Evolutionary conservation across 2,329 filamentous ascomycete genomes (phyloP).

Genomic region (Emydomyces testavorans): DNA sequence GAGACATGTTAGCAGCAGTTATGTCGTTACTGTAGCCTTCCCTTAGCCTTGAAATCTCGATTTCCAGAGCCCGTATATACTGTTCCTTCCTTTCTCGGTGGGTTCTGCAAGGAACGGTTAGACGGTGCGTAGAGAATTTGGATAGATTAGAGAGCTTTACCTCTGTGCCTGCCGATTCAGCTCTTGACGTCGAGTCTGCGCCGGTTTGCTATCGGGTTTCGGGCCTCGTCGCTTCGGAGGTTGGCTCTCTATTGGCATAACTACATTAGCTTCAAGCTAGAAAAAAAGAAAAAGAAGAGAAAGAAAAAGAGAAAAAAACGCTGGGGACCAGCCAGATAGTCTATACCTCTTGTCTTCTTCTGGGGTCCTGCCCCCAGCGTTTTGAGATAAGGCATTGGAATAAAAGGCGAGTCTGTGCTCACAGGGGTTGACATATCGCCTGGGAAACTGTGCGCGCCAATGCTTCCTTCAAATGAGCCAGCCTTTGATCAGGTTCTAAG

Average conservation of each 20-base stretch:
- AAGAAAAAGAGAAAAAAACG: too few relatives aligned
- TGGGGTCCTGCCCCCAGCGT: background rate
- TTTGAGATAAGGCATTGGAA: slow-evolving; percentile 3
- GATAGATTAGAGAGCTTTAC: slow-evolving; percentile 37
- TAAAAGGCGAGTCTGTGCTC: slow-evolving; percentile 2
- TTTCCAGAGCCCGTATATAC: slow-evolving; percentile 88
- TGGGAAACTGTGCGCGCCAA: background rate
- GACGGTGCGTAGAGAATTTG: background rate
- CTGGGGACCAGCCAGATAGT: too few relatives aligned
- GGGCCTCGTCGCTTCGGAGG: slow-evolving; percentile 81
- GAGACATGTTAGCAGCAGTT: slow-evolving; percentile 39
- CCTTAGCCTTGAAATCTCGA: slow-evolving; percentile 78
- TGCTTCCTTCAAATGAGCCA: slow-evolving; percentile 3
- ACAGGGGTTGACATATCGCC: background rate
- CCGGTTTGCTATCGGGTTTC: slow-evolving; percentile 92
- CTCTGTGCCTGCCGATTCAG: slow-evolving; percentile 91
- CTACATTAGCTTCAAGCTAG: background rate
- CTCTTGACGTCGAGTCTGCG: slow-evolving; percentile 81
- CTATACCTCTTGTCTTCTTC: slow-evolving; percentile 9
- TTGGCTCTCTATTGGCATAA: slow-evolving; percentile 57
- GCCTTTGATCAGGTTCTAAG: background rate
- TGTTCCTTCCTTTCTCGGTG: slow-evolving; percentile 94
- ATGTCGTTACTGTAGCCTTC: slow-evolving; percentile 60
- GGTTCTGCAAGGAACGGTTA: slow-evolving; percentile 49
- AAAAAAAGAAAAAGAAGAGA: background rate